Evolutionary conservation across 257 asterid species (phyloP).

Genomic region (Nicotiana paniculata): DNA sequence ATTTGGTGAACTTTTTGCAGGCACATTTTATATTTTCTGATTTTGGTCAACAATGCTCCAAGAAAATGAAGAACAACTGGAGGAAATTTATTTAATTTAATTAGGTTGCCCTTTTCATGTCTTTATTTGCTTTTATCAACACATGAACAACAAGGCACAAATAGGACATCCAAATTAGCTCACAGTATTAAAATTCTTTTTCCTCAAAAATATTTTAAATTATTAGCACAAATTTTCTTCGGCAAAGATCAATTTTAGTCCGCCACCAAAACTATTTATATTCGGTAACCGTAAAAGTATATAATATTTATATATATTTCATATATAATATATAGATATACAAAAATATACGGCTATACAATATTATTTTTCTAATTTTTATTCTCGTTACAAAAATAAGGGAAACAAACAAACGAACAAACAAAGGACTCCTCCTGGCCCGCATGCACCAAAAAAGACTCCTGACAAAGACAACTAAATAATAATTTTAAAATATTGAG

Average conservation of each 20-base stretch:
- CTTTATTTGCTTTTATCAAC: slow-evolving; percentile 13
- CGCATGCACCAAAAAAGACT: slow-evolving; percentile 26
- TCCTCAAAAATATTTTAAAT: neutral
- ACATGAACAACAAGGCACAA: slow-evolving; percentile 13
- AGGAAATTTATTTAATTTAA: neutral
- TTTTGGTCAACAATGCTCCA: slow-evolving; percentile 1
- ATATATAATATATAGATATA: too few relatives aligned
- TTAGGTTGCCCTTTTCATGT: slow-evolving; percentile 7
- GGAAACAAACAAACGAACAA: slow-evolving; percentile 1
- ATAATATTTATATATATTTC: too few relatives aligned
- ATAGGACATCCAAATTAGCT: slow-evolving; percentile 3
- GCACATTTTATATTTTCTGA: neutral
- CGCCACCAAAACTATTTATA: too few relatives aligned
- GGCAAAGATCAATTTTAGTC: too few relatives aligned
- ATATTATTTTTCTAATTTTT: too few relatives aligned
- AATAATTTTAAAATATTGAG: neutral
- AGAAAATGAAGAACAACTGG: neutral
- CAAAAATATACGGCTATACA: too few relatives aligned
- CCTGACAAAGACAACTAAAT: slow-evolving; percentile 10
- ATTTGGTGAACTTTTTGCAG: neutral
- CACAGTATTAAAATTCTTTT: neutral
- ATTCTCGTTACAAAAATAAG: slow-evolving; percentile 4
- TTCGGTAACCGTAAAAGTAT: rapidly evolving
- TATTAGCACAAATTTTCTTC: neutral
- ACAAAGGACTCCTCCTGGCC: slow-evolving; percentile 35